These are phyloP conservation scores for Neurospora hispaniola DNA, from an alignment of 495 filamentous ascomycete species.

Conservation along the genomic window DNA sequence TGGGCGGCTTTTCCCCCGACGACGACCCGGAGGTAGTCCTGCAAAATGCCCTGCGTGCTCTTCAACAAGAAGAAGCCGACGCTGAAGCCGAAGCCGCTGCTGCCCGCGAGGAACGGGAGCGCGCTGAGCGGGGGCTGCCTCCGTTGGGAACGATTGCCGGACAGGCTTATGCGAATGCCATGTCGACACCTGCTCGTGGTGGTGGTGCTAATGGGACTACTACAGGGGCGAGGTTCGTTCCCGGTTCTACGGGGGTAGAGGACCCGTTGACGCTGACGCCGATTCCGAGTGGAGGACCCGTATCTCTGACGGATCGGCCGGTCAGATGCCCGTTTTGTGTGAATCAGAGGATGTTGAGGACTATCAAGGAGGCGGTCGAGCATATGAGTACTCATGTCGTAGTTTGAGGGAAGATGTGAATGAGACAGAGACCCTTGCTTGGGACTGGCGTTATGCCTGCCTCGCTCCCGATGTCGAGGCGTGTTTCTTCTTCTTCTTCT, in stretches of 20 bases:
- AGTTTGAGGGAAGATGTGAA: slow-evolving; percentile 21
- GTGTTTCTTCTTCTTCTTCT: neutral
- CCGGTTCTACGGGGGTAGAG: slow-evolving; percentile 8
- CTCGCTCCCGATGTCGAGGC: neutral
- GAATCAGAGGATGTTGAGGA: slow-evolving; percentile 46
- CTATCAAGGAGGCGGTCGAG: slow-evolving; percentile 47
- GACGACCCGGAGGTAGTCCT: slow-evolving; percentile 42
- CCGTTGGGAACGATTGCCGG: slow-evolving; percentile 21
- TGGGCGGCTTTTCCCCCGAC: slow-evolving; percentile 16
- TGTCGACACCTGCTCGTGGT: slow-evolving; percentile 12
- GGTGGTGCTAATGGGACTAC: slow-evolving; percentile 1
- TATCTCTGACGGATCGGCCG: slow-evolving; percentile 36
- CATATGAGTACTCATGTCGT: slow-evolving; percentile 49
- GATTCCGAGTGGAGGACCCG: slow-evolving; percentile 33
- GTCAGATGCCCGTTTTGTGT: slow-evolving; percentile 46
- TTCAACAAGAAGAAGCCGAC: slow-evolving; percentile 40
- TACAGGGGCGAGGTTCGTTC: slow-evolving; percentile 12
- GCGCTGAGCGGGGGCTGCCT: slow-evolving; percentile 32
- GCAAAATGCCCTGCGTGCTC: slow-evolving; percentile 36
- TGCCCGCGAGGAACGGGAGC: slow-evolving; percentile 33
- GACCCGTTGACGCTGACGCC: slow-evolving; percentile 38
- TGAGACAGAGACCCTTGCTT: neutral
- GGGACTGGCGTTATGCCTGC: neutral
- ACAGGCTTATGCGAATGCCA: slow-evolving; percentile 20
- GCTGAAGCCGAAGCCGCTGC: slow-evolving; percentile 36